These are phyloP conservation scores for Alopecurus myosuroides DNA, from an alignment of 176 grass and related monocot genomes.

Conservation along the genomic window DNA sequence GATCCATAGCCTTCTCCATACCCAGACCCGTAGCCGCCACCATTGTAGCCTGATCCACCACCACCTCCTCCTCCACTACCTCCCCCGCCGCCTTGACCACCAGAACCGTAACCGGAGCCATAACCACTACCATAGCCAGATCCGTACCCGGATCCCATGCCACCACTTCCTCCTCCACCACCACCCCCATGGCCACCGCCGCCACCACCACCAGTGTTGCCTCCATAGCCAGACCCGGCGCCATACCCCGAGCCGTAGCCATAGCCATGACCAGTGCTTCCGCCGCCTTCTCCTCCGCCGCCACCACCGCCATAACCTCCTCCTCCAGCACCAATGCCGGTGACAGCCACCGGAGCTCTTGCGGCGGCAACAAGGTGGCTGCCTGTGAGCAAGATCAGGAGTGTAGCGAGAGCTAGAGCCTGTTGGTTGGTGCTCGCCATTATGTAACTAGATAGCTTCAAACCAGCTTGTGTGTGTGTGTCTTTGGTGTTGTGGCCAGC, in stretches of 20 bases:
- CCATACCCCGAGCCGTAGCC: background rate
- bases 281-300: background rate
- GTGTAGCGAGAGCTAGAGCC: background rate
- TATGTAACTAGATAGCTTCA: background rate
- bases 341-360: background rate
- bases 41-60: background rate
- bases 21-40: background rate
- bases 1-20: background rate
- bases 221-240: background rate
- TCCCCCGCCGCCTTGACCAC: background rate
- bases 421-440: conserved; percentile 3
- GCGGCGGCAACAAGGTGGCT: background rate
- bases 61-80: background rate
- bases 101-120: background rate
- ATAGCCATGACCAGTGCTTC: background rate
- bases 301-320: background rate
- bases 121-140: background rate
- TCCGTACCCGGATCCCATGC: background rate
- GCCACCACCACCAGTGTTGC: background rate
- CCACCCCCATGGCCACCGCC: background rate
- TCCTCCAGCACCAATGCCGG: background rate
- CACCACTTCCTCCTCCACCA: background rate
- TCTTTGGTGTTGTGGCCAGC: background rate
- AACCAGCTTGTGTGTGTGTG: background rate
- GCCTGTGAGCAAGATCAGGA: background rate